phyloP scores from a whole-genome alignment of 176 grass and related monocot genomes.

The Echinochloa phyllopogon region DNA sequence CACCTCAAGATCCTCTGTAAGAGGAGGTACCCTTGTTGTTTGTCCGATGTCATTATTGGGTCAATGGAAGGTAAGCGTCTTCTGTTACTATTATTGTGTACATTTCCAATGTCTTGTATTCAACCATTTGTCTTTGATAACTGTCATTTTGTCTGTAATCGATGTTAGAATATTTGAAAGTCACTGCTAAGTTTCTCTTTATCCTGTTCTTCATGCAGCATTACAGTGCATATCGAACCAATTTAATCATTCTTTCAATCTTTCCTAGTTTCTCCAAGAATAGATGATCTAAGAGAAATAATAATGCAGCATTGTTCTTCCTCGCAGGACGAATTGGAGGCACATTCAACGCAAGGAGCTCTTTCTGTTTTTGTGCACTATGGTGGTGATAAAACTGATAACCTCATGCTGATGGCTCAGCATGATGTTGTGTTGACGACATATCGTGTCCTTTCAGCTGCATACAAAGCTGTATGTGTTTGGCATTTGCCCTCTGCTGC shows the following conservation, averaged over 20 bases:
- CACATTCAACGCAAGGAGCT: slow-evolving; percentile 64
- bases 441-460: slow-evolving; percentile 72
- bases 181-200: neutral
- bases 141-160: neutral
- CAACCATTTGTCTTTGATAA: neutral
- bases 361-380: slow-evolving; percentile 89
- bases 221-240: neutral
- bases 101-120: neutral
- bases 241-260: neutral
- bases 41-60: slow-evolving; percentile 89
- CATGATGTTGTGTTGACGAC: slow-evolving; percentile 87
- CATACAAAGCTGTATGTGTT: slow-evolving; percentile 65
- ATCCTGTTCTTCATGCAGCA: neutral
- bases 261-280: neutral
- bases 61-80: slow-evolving; percentile 82
- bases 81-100: slow-evolving; percentile 14
- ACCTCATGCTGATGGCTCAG: slow-evolving; percentile 58
- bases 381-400: slow-evolving; percentile 68
- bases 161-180: slow-evolving; percentile 8
- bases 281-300: slow-evolving; percentile 21
- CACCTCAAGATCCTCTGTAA: slow-evolving; percentile 18
- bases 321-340: slow-evolving; percentile 78
- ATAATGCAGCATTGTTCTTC: slow-evolving; percentile 10
- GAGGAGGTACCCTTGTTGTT: slow-evolving; percentile 87
- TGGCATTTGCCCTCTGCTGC: neutral